phyloP scores from a whole-genome alignment of 176 grass and related monocot genomes.

The Ensete glaucum region DNA sequence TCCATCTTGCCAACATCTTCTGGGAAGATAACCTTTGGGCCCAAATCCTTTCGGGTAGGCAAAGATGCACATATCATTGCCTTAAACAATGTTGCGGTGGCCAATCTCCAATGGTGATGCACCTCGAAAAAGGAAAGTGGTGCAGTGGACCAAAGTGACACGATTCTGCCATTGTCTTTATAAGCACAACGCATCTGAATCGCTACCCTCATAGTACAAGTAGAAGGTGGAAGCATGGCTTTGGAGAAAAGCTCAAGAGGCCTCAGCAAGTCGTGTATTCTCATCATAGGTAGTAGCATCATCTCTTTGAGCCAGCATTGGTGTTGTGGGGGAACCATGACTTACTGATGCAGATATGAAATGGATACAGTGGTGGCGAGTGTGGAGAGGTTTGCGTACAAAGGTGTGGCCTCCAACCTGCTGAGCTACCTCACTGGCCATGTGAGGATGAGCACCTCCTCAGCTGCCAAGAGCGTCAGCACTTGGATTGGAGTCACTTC shows the following conservation, averaged over 20 bases:
- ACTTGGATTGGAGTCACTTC: slow-evolving; percentile 75
- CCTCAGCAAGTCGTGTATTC: slow-evolving; percentile 55
- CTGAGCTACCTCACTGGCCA: slow-evolving; percentile 70
- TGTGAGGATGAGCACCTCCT: slow-evolving; percentile 66
- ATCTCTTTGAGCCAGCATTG: not conserved
- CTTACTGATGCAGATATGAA: not conserved
- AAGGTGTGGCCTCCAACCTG: slow-evolving; percentile 85
- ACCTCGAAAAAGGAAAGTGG: too few relatives aligned
- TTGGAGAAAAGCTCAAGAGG: slow-evolving; percentile 25
- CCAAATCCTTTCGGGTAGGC: too few relatives aligned
- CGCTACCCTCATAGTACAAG: not conserved
- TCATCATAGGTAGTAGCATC: slow-evolving; percentile 70
- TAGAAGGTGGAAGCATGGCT: not conserved
- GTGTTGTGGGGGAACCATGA: not conserved
- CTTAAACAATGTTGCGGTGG: too few relatives aligned
- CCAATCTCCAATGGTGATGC: too few relatives aligned
- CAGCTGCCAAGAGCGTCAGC: slow-evolving; percentile 70
- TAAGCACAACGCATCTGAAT: not conserved
- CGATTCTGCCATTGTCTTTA: not conserved
- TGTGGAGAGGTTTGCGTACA: slow-evolving; percentile 78
- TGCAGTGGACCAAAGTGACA: too few relatives aligned
- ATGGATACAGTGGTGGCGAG: slow-evolving; percentile 59
- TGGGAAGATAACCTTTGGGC: not conserved
- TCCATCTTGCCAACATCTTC: not conserved
- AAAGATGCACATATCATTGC: too few relatives aligned